Base-by-base conservation (phyloP, 306 rosid genomes). In the Prunus campanulata region DNA sequence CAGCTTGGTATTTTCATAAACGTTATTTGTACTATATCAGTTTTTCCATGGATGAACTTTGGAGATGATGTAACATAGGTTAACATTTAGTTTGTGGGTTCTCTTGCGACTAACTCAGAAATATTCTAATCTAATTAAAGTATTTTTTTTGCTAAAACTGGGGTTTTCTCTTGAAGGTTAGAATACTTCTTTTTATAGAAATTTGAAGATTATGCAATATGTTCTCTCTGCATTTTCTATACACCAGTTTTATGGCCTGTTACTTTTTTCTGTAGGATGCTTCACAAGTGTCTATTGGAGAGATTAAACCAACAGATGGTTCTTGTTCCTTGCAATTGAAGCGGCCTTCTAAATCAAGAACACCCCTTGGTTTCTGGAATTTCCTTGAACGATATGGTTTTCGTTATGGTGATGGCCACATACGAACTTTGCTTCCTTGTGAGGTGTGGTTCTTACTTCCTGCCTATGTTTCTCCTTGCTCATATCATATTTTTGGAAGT, bases 401-500 rank as follows among this genome's bases (percentile, higher is more conserved):
- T 79, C 90, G 75, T 48, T 90, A 92, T 80, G 94, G 87, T 60
- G 86, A 76, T 60, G 88, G 89, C 49, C 71, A 76, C 59, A 86
- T 72, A 70, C 97, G 99, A 72, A 78, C 92, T 65, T 81, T 95
- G 86, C 99, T 95, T 83, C 96, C 99, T 80, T 88, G 80, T 71
- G 97, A 95, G 97, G 99, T 95, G 72, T 74, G 82, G 48, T 72
- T 86, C 80, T 85, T 66, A 35, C 69, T 80, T n/a, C 81, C 68
- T 47, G 78, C 60, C 7, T 63, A 35, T 51, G 29, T 65, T 59
- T 66, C 42, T 67, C 64, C 14, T 76, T 81, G 16, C 74, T 81
- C 56, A 49, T 27, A 4, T 61, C 79, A 29, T 27, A 29, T 60
- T 10, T 18, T 61, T 74, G n/a, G 13, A 72, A 55, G 18, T 25